Evolutionary conservation across 352 stramenopile genomes (phyloP), one percentile per base, ranked within the genome.

Genomic region (Globisporangium lucens): DNA sequence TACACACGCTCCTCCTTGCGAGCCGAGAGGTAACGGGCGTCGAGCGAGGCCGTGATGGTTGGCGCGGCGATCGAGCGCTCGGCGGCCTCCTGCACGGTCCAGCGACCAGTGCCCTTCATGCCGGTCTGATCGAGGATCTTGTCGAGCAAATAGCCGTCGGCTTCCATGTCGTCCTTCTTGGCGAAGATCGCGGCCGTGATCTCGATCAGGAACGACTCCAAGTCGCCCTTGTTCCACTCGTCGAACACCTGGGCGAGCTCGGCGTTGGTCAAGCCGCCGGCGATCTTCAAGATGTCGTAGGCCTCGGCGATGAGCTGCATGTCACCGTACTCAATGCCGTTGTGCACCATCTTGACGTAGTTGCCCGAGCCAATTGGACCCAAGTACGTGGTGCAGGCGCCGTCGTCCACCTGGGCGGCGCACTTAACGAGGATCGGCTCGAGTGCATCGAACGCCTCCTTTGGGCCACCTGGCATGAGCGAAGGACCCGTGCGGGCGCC

Each of bases 331-430:
- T 99, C 98, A 73, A 99, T 99, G 67, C 98, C 98, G 86, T 99
- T 99, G 91, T 99, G 98, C 66, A 99, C 97, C 97, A 99, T 99
- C 87, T 99, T 99, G 60, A 99, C 97, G 82, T 99, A 99, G 85
- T 99, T 99, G 65, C 98, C 98, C 36, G 90, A 90, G 70, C 98
- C 98, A 43, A 98, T 91, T 20, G 89, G 90, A 43, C 98, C 98
- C 57, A 99, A 79, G 82, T 99, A 99, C 56, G 95, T 98, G 24
- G 97, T 98, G 78, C 98, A 99, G 24, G 97, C 82, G 27, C 94
- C 94, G 66, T 97, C 90, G 67, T 96, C 85, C 24, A 98, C 95
- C 78, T 99, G 92, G 5, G 98, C 98, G 1, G 97, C 97, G 73
- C 96, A 98, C 80, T 99, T 99, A 63, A 89, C 94, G 65, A 99